Evolutionary conservation across 176 grass and related monocot genomes (phyloP).

Genomic region (Carex scoparia): DNA sequence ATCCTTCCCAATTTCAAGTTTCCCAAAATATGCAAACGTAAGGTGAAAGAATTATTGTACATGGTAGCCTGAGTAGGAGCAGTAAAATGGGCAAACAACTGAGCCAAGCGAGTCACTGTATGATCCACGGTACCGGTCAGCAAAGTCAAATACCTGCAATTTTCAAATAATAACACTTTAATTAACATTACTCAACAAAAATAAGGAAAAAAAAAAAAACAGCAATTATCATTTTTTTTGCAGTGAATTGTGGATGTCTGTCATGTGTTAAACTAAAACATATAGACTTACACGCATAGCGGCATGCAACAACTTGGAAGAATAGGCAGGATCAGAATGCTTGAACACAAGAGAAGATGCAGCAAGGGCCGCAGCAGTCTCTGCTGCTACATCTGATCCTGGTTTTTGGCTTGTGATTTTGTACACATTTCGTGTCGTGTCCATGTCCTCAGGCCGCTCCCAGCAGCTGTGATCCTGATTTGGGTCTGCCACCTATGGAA

Average conservation of each 20-base stretch:
- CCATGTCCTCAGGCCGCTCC: slow-evolving; percentile 92
- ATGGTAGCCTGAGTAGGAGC: slow-evolving; percentile 90
- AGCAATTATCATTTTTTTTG: not conserved
- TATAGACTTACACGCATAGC: slow-evolving; percentile 25
- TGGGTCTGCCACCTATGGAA: slow-evolving; percentile 54
- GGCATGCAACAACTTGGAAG: slow-evolving; percentile 36
- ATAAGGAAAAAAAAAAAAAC: not conserved
- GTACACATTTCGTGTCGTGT: slow-evolving; percentile 68
- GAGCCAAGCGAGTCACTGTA: slow-evolving; percentile 58
- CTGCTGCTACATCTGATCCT: slow-evolving; percentile 72
- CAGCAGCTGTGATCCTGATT: slow-evolving; percentile 74
- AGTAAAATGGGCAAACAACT: slow-evolving; percentile 61
- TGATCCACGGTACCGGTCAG: slow-evolving; percentile 54
- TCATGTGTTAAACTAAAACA: not conserved
- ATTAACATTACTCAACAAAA: not conserved
- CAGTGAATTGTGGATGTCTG: not conserved
- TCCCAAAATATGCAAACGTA: not conserved
- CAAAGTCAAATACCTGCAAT: slow-evolving; percentile 66
- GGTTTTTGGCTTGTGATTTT: slow-evolving; percentile 39
- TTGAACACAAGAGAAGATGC: slow-evolving; percentile 71
- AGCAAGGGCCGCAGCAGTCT: slow-evolving; percentile 74
- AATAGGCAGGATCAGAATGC: slow-evolving; percentile 58
- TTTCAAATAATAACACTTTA: not conserved
- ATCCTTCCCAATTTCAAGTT: not conserved
- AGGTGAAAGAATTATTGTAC: slow-evolving; percentile 19